Evolutionary conservation across 2,329 filamentous ascomycete genomes (phyloP), one percentile per base, ranked within the genome.

Genomic region (Penicillium sclerotigenum): DNA sequence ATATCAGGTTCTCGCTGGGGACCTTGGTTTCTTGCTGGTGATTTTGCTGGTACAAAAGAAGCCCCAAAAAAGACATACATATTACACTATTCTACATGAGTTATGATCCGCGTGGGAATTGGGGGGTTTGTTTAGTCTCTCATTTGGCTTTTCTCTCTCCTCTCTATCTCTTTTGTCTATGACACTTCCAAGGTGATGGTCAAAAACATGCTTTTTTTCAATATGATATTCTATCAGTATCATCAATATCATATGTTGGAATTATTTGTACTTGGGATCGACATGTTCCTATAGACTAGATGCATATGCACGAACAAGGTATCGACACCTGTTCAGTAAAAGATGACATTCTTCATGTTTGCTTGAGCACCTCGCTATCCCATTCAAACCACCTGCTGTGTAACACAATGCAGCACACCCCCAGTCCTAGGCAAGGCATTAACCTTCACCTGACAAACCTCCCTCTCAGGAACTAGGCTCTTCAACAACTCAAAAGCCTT

Each of bases 401-500:
- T 71, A n/a, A 64, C 62, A 61, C 68, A 71, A 56, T 71, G 68
- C 48, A 71, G 60, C 31, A 69, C 68, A 40, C 68, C 68, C 4
- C 68, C 68, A 43, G 64, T 65, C 41, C 66, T 61, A 2, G 68
- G 68, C 50, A 71, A 52, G 20, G 62, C 66, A 55, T 68, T 67
- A 10, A 71, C 63, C 26, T 43, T 47, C 34, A 71, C 67, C 53
- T 67, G 66, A 33, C 52, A 52, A 11, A 69, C 57, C 56, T 63
- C 62, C n/a, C 67, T 59, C n/a, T 60, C 59, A 33, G 66, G 67
- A 52, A 68, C 65, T 22, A 71, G 54, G 3, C 36, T 58, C 46
- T 63, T 47, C 18, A 70, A 40, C 34, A 62, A 56, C 48, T 65
- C 62, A 24, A 69, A 55, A 3, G 67, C 67, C 33, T 59, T 58